Conservation (phyloP, 192 early-diverging fungal species). For the Backusella australiensis region DNA sequence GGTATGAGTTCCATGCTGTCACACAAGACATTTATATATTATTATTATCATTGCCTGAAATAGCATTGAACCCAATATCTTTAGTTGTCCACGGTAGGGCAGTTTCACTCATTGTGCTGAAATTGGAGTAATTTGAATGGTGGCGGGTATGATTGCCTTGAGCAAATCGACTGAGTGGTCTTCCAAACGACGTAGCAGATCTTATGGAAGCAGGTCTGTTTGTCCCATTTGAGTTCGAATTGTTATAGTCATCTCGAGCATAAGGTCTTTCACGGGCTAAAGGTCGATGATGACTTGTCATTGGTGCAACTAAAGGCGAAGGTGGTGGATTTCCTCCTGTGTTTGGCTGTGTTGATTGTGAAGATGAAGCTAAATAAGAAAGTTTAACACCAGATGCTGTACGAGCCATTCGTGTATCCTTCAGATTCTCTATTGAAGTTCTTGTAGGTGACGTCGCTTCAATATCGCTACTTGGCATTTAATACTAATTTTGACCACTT, state of each 20-base stretch:
- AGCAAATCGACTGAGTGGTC: constrained; percentile 14
- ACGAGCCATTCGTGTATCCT: neutral
- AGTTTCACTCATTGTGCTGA: constrained; percentile 49
- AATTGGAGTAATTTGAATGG: constrained; percentile 45
- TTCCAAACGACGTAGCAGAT: constrained; percentile 26
- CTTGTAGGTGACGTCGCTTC: neutral
- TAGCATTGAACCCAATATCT: constrained; percentile 82
- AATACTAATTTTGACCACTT: neutral
- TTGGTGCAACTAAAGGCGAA: neutral
- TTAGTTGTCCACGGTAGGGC: constrained; percentile 60
- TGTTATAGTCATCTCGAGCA: constrained; percentile 13
- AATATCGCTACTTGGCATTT: neutral
- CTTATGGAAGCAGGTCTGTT: constrained; percentile 27
- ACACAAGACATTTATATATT: constrained; percentile 12
- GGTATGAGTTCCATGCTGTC: neutral
- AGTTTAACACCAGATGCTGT: constrained; percentile 12
- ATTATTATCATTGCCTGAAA: constrained; percentile 42
- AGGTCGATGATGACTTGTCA: constrained; percentile 3
- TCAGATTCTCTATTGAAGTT: constrained; percentile 6
- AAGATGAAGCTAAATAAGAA: constrained; percentile 1
- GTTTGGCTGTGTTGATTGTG: neutral
- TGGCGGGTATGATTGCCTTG: constrained; percentile 36
- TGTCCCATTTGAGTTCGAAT: neutral
- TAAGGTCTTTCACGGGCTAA: constrained; percentile 9
- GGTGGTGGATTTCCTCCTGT: neutral